These are phyloP conservation scores for Phialocephala subalpina DNA, from an alignment of 2,329 filamentous ascomycete species.

Conservation along the genomic window DNA sequence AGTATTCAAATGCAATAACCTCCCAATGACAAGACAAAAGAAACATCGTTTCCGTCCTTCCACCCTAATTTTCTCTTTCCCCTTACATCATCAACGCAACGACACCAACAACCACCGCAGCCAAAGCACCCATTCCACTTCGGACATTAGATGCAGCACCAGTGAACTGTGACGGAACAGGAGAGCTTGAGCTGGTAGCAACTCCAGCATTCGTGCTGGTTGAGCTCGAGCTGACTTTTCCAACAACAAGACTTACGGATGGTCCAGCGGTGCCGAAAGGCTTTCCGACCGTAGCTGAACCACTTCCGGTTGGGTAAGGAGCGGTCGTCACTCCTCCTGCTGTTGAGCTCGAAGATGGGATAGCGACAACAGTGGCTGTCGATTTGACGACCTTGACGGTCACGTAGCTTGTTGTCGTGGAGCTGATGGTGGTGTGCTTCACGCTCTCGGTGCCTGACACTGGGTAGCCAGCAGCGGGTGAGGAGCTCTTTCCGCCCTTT, in stretches of 20 bases:
- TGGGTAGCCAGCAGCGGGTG: not conserved
- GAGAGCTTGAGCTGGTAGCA: not conserved
- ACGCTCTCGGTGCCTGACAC: too few relatives aligned
- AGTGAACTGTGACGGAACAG: conserved; percentile 19
- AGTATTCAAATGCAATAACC: not conserved
- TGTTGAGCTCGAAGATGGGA: not conserved
- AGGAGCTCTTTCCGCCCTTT: conserved; percentile 5
- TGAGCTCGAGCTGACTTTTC: not conserved
- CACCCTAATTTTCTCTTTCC: conserved; percentile 1
- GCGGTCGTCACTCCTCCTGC: not conserved
- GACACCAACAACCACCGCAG: conserved; percentile 20
- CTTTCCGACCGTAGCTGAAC: not conserved
- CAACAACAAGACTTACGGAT: conserved; percentile 8
- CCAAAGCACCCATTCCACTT: conserved; percentile 15
- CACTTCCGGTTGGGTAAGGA: conserved; percentile 26
- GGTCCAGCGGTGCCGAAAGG: conserved; percentile 7
- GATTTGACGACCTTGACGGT: conserved; percentile 22
- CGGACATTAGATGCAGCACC: conserved; percentile 28
- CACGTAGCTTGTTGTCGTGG: conserved; percentile 26
- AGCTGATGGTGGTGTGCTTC: conserved; percentile 12
- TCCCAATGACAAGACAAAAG: not conserved
- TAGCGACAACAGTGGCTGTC: conserved; percentile 20
- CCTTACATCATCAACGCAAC: conserved; percentile 26
- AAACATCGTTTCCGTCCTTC: not conserved
- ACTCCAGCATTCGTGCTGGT: conserved; percentile 5